phyloP scores from a whole-genome alignment of 805 yeast species.

The Jamesozyma piceae region DNA sequence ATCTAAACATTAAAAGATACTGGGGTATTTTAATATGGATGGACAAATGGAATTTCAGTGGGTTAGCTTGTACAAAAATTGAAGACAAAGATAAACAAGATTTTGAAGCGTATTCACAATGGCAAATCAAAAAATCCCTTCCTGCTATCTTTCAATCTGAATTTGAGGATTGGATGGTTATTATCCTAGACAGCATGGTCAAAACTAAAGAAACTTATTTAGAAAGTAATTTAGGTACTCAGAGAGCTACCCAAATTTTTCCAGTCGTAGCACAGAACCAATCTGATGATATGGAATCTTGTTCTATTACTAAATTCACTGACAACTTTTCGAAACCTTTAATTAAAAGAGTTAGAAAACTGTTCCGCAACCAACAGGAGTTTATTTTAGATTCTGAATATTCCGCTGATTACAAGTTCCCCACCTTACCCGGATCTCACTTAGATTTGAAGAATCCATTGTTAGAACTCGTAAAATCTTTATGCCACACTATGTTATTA shows the following conservation, averaged over 20 bases:
- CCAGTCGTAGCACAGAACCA: constrained; percentile 34
- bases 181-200: constrained; percentile 62
- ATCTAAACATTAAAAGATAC: constrained; percentile 59
- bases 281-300: constrained; percentile 30
- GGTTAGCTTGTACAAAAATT: constrained; percentile 41
- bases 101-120: constrained; percentile 41
- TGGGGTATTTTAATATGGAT: constrained; percentile 96
- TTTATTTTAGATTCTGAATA: constrained; percentile 58
- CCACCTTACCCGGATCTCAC: constrained; percentile 67
- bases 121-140: constrained; percentile 72
- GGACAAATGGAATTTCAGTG: constrained; percentile 85
- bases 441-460: constrained; percentile 56
- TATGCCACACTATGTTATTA: constrained; percentile 64
- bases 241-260: constrained; percentile 60
- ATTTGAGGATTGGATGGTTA: constrained; percentile 77
- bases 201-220: constrained; percentile 38
- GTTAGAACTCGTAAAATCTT: constrained; percentile 64
- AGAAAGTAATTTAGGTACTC: constrained; percentile 37
- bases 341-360: constrained; percentile 52
- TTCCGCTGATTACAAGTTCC: constrained; percentile 59
- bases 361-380: constrained; percentile 64
- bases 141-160: constrained; percentile 73
- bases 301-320: constrained; percentile 41
- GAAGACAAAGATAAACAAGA: constrained; percentile 33
- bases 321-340: constrained; percentile 54